Percentiles rank a stretch among this genome's conserved stretches.
Conservation (phyloP, 1,284 basidiomycete genomes). For the Porphyrellus sp. region DNA sequence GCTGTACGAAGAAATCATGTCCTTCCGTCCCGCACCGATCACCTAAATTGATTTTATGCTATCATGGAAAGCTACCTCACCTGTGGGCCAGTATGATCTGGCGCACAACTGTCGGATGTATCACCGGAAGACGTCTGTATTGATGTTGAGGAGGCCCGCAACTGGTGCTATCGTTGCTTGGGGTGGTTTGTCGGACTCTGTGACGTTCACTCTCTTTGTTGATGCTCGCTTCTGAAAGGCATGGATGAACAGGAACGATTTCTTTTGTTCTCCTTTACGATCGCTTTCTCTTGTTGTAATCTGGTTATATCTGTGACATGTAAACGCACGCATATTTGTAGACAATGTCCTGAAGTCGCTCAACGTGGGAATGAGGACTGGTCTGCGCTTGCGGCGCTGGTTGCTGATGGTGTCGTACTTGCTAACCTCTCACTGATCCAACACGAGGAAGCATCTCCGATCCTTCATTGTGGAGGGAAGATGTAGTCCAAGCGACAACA, state of each 20-base stretch:
- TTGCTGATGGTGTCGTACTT: no score
- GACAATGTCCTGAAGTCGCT: no score
- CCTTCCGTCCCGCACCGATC: constrained; percentile 69
- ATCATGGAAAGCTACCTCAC: background rate
- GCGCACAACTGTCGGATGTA: constrained; percentile 8
- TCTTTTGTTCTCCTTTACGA: background rate
- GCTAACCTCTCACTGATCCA: no score
- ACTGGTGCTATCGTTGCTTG: no score
- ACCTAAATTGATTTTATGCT: constrained; percentile 29
- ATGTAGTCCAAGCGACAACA: no score
- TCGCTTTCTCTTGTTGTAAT: constrained; percentile 10
- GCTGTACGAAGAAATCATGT: constrained; percentile 72
- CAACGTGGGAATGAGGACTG: no score
- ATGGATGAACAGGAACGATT: background rate
- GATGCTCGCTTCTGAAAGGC: background rate
- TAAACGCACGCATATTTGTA: background rate
- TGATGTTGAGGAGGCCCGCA: background rate
- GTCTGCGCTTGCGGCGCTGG: no score
- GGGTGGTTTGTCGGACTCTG: background rate
- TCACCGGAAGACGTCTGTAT: constrained; percentile 8
- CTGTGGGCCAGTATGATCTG: constrained; percentile 8
- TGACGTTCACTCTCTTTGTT: constrained; percentile 1
- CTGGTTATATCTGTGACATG: background rate
- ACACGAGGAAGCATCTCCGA: no score
- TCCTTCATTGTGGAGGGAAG: no score